Base-by-base conservation (phyloP, 495 filamentous ascomycete genomes). In the Penicillium canariense region DNA sequence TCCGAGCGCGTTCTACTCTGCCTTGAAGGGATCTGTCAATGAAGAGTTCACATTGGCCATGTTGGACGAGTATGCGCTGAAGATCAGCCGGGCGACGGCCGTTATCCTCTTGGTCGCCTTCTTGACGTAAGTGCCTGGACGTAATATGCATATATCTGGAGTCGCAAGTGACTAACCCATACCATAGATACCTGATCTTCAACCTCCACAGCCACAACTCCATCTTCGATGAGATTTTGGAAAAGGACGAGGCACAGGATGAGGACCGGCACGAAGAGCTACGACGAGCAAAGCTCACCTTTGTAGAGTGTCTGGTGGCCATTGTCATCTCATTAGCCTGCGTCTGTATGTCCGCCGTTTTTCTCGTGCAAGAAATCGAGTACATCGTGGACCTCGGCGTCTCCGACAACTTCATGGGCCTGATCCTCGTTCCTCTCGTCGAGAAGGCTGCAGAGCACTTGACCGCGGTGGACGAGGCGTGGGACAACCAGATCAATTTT, bases 381-480 rank as follows among this genome's bases (percentile, higher is more conserved):
- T 79, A 68, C 59, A 84, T 97, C 9, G 90, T 96, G 14, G 71
- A 84, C 34, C 76, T 75, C 15, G 66, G 78, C 39, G 78, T 97
- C 15, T 85, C 81, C 1, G 92, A 97, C 61, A 83, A 84, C 17
- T 91, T 91, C 66, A 81, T 92, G 69, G 89, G 89, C 46, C 71
- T 92, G 55, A 89, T 90, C 48, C 60, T 78, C 9, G 75, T 79
- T 0, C 93, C 92, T 2, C 76, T 97, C 1, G 91, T 96, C 7
- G 92, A 96, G 63, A 97, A 97, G 66, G 87, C 85, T 0, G 90
- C 90, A 9, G 92, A 96, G 74, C 92, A 96, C 67, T 70, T 96
- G 32, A 96, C 88, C 0, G 89, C 91, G 11, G 72, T 97, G 39
- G 92, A 97, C 68, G 92, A 96, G 76, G 93, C 92, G 9, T 96